A percentile compares a stretch with the other conserved stretches of the same genome.
These are phyloP conservation scores for Amaranthus cruentus DNA, from an alignment of 148 eudicot genomes.

Conservation along the genomic window DNA sequence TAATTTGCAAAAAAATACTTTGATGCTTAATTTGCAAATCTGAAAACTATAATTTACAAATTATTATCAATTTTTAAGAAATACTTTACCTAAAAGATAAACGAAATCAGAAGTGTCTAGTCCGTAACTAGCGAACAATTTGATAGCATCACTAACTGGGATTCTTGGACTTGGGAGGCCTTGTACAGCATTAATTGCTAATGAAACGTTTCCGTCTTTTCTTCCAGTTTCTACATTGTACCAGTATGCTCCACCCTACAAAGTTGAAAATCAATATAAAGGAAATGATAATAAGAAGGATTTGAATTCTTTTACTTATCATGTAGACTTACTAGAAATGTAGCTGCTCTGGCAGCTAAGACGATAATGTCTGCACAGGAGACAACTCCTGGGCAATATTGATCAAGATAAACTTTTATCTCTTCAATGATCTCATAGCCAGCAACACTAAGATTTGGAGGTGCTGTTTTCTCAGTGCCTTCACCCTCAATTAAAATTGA, in stretches of 20 bases:
- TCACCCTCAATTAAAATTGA: slow-evolving; percentile 17
- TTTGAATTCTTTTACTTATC: too few species aligned
- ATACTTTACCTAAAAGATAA: slow-evolving; percentile 17
- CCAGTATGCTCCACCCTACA: slow-evolving; percentile 14
- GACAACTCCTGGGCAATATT: slow-evolving; percentile 29
- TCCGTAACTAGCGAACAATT: background rate
- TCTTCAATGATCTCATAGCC: too few species aligned
- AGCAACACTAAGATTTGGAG: too few species aligned
- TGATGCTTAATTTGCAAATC: too few species aligned
- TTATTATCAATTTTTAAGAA: too few species aligned
- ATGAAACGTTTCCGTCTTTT: slow-evolving; percentile 5
- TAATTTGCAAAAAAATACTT: too few species aligned
- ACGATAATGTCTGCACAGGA: slow-evolving; percentile 49
- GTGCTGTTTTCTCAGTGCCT: background rate
- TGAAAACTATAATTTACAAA: too few species aligned
- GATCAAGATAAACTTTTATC: too few species aligned
- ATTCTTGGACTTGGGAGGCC: slow-evolving; percentile 4
- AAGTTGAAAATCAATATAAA: background rate
- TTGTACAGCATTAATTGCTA: background rate
- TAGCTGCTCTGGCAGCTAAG: slow-evolving; percentile 41
- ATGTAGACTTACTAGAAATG: slow-evolving; percentile 8
- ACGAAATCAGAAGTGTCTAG: slow-evolving; percentile 17
- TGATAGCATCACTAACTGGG: slow-evolving; percentile 7
- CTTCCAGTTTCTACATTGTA: too few species aligned
- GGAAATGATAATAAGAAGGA: too few species aligned